These are phyloP conservation scores for Podospora pseudopauciseta DNA, from an alignment of 495 filamentous ascomycete species.

Conservation along the genomic window DNA sequence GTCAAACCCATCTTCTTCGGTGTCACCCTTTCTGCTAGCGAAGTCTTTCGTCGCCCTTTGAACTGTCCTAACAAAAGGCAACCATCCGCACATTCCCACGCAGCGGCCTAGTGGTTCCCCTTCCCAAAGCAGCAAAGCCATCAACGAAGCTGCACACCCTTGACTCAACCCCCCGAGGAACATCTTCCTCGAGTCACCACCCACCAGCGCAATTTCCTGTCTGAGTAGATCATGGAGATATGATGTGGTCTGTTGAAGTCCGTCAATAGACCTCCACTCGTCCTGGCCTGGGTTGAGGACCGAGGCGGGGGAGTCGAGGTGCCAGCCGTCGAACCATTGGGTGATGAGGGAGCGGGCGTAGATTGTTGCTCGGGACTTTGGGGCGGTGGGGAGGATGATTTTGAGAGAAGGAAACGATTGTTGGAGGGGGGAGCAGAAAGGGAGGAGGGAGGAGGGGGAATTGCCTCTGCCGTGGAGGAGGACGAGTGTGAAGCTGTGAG, in stretches of 20 bases:
- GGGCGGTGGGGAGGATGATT: conserved; percentile 47
- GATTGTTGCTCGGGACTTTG: conserved; percentile 40
- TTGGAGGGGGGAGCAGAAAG: conserved; percentile 26
- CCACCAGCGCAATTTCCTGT: conserved; percentile 28
- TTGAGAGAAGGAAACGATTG: conserved; percentile 16
- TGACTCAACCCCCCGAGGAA: conserved; percentile 55
- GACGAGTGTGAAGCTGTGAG: conserved; percentile 44
- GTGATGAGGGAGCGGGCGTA: conserved; percentile 44
- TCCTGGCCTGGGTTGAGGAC: conserved; percentile 12
- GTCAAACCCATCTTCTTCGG: conserved; percentile 26
- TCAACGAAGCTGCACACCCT: conserved; percentile 49
- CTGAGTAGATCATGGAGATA: conserved; percentile 42
- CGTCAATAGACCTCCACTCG: conserved; percentile 38
- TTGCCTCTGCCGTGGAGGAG: conserved; percentile 51
- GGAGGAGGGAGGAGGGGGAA: conserved; percentile 7
- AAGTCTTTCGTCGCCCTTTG: conserved; percentile 8
- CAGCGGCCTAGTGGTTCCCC: conserved; percentile 31
- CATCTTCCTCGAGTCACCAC: conserved; percentile 35
- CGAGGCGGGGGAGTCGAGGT: conserved; percentile 26
- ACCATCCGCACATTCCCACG: conserved; percentile 55
- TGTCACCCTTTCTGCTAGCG: conserved; percentile 13
- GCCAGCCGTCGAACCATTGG: conserved; percentile 57
- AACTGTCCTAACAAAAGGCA: conserved; percentile 46
- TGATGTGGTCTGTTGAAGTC: conserved; percentile 39
- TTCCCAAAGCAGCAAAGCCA: conserved; percentile 40